Evolutionary conservation across 2,329 filamentous ascomycete species (phyloP).

Genomic region (Aspergillus spinulosporus): DNA sequence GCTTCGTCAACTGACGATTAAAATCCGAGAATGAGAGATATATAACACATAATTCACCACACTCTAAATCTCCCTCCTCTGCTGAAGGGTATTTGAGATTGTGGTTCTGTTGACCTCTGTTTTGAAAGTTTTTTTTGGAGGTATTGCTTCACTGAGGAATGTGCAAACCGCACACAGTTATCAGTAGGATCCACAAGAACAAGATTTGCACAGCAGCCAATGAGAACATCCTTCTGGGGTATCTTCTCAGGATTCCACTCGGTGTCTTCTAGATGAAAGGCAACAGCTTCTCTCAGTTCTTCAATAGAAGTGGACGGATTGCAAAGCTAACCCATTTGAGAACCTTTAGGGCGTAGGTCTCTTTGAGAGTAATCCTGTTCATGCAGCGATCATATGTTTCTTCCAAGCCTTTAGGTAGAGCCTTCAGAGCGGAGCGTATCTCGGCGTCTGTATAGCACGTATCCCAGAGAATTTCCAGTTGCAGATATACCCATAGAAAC

Average conservation of each 20-base stretch:
- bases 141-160: conserved; percentile 24
- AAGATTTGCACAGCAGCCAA: conserved; percentile 27
- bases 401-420: conserved; percentile 23
- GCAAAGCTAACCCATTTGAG: conserved; percentile 28
- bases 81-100: background rate
- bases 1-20: conserved; percentile 15
- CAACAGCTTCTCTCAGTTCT: conserved; percentile 24
- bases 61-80: conserved; percentile 17
- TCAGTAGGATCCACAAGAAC: conserved; percentile 22
- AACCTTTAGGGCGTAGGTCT: conserved; percentile 15
- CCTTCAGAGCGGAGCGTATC: conserved; percentile 17
- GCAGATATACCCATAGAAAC: conserved; percentile 27
- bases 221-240: conserved; percentile 19
- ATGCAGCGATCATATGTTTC: conserved; percentile 24
- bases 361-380: conserved; percentile 15
- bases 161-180: conserved; percentile 23
- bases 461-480: conserved; percentile 27
- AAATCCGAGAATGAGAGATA: conserved; percentile 27
- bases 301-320: conserved; percentile 24
- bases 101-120: background rate
- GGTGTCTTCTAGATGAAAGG: conserved; percentile 20
- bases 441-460: conserved; percentile 22
- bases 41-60: conserved; percentile 24
- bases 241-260: conserved; percentile 20
- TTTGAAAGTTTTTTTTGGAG: conserved; percentile 12